These are phyloP conservation scores for Gastrolobium bilobum DNA, from an alignment of 306 rosid genomes.

Conservation along the genomic window DNA sequence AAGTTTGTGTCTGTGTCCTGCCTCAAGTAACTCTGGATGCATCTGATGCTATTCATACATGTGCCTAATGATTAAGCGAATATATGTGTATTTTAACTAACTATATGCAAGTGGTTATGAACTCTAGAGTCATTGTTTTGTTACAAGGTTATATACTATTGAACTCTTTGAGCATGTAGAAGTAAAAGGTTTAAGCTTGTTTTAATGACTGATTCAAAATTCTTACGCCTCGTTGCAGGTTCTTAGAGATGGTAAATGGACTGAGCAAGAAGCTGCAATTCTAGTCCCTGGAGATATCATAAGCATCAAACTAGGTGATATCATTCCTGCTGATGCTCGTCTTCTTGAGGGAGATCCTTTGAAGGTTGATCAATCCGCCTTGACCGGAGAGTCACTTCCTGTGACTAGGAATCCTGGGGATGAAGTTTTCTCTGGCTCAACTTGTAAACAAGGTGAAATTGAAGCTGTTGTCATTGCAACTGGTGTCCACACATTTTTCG, in stretches of 20 bases:
- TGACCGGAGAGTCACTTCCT: slow-evolving; percentile 98
- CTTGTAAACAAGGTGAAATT: slow-evolving; percentile 97
- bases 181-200: slow-evolving; percentile 17
- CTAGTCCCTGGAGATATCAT: slow-evolving; percentile 97
- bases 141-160: not conserved
- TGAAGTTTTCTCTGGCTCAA: slow-evolving; percentile 97
- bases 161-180: slow-evolving; percentile 23
- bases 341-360: slow-evolving; percentile 98
- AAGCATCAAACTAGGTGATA: slow-evolving; percentile 93
- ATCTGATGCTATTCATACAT: not conserved
- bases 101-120: slow-evolving; percentile 20
- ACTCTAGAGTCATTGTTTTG: slow-evolving; percentile 17
- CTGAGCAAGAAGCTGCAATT: slow-evolving; percentile 89
- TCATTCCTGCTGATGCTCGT: slow-evolving; percentile 99
- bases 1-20: not conserved
- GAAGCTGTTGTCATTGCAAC: slow-evolving; percentile 99
- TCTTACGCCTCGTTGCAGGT: slow-evolving; percentile 60
- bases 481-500: slow-evolving; percentile 97
- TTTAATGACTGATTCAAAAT: slow-evolving; percentile 42
- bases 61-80: not conserved
- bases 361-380: slow-evolving; percentile 94
- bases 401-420: slow-evolving; percentile 92
- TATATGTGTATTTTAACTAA: not conserved
- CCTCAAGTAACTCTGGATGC: not conserved
- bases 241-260: slow-evolving; percentile 96